These are phyloP conservation scores for Termitomyces sp. DNA, from an alignment of 768 basidiomycete genomes.

Conservation along the genomic window DNA sequence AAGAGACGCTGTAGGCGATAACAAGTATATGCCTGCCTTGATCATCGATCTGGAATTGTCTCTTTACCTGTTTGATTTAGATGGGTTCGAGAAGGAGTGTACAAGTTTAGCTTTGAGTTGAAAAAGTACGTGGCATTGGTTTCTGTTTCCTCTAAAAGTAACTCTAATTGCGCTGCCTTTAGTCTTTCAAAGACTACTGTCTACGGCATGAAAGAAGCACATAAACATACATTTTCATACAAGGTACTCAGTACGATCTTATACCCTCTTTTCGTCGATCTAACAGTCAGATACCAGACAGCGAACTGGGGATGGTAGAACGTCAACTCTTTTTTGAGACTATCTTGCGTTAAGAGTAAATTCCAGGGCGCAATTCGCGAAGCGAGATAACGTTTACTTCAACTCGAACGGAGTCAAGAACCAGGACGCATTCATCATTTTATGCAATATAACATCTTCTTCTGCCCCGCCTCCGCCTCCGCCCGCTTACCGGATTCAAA, in stretches of 20 bases:
- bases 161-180: neutral
- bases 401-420: slow-evolving; percentile 43
- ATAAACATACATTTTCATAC: slow-evolving; percentile 76
- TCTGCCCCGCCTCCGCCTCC: slow-evolving; percentile 43
- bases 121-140: slow-evolving; percentile 42
- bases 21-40: slow-evolving; percentile 29
- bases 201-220: slow-evolving; percentile 70
- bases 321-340: neutral
- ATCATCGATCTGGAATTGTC: neutral
- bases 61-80: slow-evolving; percentile 25
- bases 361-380: slow-evolving; percentile 71
- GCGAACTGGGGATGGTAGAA: slow-evolving; percentile 87
- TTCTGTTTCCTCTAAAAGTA: slow-evolving; percentile 17
- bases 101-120: slow-evolving; percentile 81
- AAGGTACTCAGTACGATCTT: slow-evolving; percentile 27
- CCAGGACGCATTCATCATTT: slow-evolving; percentile 67
- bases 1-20: slow-evolving; percentile 52
- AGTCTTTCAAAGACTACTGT: slow-evolving; percentile 40
- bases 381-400: slow-evolving; percentile 66
- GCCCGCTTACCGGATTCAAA: slow-evolving; percentile 37
- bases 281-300: slow-evolving; percentile 34
- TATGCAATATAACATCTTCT: slow-evolving; percentile 72
- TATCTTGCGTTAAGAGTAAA: neutral
- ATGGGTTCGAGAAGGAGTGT: slow-evolving; percentile 84
- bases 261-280: neutral